phyloP scores from a whole-genome alignment of 2,329 filamentous ascomycete genomes.

The Arthrobotrys megalospora region DNA sequence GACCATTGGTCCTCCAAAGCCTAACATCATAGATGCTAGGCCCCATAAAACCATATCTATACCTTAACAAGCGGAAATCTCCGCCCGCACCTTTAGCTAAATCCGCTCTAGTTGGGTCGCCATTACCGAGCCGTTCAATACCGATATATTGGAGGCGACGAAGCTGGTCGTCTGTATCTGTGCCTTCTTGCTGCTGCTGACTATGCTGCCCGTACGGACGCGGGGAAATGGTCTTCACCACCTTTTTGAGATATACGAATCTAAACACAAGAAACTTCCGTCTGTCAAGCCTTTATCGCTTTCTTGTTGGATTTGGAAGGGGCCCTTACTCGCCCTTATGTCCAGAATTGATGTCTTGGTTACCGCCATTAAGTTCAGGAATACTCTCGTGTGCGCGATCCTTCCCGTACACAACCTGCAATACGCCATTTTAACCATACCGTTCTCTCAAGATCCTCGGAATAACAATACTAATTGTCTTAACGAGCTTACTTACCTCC shows the following conservation, averaged over 20 bases:
- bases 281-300: no score
- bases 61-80: conserved; percentile 2
- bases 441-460: no score
- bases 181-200: neutral
- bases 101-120: neutral
- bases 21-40: conserved; percentile 11
- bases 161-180: neutral
- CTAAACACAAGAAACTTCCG: neutral
- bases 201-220: no score
- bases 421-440: no score
- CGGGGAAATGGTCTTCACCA: no score
- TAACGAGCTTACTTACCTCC: no score
- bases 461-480: no score
- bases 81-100: conserved; percentile 24
- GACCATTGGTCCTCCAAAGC: neutral
- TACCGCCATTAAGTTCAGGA: neutral
- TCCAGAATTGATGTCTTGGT: neutral
- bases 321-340: neutral
- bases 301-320: neutral
- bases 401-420: no score
- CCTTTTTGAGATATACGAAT: neutral
- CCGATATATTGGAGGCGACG: neutral
- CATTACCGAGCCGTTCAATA: neutral
- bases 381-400: neutral
- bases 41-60: neutral